phyloP scores from a whole-genome alignment of 2,329 filamentous ascomycete species.

The Sporothrix curviconia region DNA sequence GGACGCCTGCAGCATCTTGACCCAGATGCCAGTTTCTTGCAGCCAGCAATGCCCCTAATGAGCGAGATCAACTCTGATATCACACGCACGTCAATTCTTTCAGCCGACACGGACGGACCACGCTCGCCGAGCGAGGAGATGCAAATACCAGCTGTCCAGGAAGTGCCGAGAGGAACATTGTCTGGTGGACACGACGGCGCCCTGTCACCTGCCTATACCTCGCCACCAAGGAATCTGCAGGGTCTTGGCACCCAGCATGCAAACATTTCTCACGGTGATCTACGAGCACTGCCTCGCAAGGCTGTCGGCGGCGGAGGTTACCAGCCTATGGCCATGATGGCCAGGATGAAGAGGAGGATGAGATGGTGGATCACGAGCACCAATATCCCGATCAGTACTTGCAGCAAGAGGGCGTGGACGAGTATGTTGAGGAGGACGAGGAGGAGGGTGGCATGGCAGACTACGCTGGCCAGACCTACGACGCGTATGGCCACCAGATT shows the following conservation, averaged over 20 bases:
- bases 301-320: constrained; percentile 22
- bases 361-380: constrained; percentile 31
- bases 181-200: constrained; percentile 54
- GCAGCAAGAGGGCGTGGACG: constrained; percentile 11
- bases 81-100: constrained; percentile 80
- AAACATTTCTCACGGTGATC: constrained; percentile 54
- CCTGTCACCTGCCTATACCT: constrained; percentile 34
- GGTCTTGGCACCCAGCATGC: constrained; percentile 62
- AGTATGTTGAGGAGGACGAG: constrained; percentile 33
- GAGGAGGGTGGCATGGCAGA: constrained; percentile 23
- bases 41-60: constrained; percentile 78
- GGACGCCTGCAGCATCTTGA: constrained; percentile 45
- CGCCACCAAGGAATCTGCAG: constrained; percentile 35
- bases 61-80: constrained; percentile 85
- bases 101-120: constrained; percentile 69
- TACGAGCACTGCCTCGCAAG: constrained; percentile 47
- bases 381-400: constrained; percentile 37
- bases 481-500: constrained; percentile 53
- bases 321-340: constrained; percentile 31
- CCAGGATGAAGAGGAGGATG: constrained; percentile 43
- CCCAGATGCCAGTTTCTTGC: constrained; percentile 36
- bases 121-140: constrained; percentile 59
- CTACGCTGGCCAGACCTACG: constrained; percentile 33
- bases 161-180: constrained; percentile 50
- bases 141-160: constrained; percentile 46